These are phyloP conservation scores for Diutina mesorugosa DNA, from an alignment of 1,139 yeast genomes.

Conservation along the genomic window DNA sequence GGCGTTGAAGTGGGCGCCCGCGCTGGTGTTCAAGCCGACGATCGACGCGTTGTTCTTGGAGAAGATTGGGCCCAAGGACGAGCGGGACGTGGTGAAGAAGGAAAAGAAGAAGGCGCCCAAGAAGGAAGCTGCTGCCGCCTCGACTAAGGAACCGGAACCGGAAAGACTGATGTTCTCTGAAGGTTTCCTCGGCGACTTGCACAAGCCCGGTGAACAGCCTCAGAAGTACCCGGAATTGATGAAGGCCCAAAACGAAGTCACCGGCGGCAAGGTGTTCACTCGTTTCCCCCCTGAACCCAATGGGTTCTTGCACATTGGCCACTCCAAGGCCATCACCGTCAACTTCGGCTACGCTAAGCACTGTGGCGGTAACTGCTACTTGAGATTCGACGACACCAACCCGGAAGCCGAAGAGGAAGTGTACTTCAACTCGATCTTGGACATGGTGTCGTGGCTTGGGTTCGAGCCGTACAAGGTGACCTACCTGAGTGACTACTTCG, in stretches of 20 bases:
- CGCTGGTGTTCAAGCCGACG: conserved; percentile 71
- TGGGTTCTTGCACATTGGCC: conserved; percentile 91
- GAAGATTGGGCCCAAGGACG: conserved; percentile 88
- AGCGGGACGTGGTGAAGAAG: conserved; percentile 36
- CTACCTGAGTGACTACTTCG: conserved; percentile 29
- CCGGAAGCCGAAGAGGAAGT: conserved; percentile 97
- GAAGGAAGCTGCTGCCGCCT: conserved; percentile 12
- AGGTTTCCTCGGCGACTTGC: conserved; percentile 92
- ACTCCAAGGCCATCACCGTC: conserved; percentile 93
- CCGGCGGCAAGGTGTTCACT: conserved; percentile 76
- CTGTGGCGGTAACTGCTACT: conserved; percentile 75
- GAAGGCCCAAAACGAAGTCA: conserved; percentile 64
- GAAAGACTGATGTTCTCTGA: conserved; percentile 83
- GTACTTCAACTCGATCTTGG: conserved; percentile 71
- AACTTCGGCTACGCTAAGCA: conserved; percentile 89
- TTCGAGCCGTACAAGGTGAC: conserved; percentile 88
- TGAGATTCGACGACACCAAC: conserved; percentile 94
- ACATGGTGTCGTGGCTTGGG: conserved; percentile 88
- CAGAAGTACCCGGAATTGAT: conserved; percentile 79
- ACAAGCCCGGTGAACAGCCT: conserved; percentile 90
- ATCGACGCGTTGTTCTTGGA: conserved; percentile 65
- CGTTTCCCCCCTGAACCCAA: conserved; percentile 90
- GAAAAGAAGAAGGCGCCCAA: conserved; percentile 11
- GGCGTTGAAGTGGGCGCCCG: conserved; percentile 83
- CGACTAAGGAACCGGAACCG: conserved; percentile 4